Conservation (phyloP, 345 rosid genomes). For the Eucalyptus rudis region DNA sequence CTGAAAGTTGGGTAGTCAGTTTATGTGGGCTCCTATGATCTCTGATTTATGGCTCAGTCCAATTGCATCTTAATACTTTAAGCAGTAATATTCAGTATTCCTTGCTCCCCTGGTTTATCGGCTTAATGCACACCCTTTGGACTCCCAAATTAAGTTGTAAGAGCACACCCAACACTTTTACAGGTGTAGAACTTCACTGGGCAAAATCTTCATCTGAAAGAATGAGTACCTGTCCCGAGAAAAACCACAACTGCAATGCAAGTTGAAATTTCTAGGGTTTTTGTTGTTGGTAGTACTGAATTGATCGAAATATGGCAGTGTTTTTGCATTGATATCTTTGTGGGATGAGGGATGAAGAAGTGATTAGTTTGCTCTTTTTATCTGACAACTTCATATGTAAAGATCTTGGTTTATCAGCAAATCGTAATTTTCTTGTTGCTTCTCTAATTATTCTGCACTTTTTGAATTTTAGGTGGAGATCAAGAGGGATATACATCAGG, state of each 20-base stretch:
- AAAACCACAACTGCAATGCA: background rate
- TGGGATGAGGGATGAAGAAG: background rate
- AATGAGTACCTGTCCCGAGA: background rate
- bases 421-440: background rate
- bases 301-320: background rate
- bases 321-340: background rate
- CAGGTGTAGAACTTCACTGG: background rate
- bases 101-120: background rate
- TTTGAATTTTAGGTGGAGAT: slow-evolving; percentile 56
- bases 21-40: background rate
- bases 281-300: background rate
- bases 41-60: background rate
- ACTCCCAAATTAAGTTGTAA: too few species aligned
- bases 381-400: background rate
- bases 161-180: background rate
- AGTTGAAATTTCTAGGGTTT: background rate
- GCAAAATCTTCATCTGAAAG: background rate
- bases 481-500: slow-evolving; percentile 50
- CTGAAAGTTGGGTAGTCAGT: background rate
- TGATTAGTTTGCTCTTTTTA: background rate
- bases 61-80: background rate
- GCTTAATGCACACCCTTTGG: background rate
- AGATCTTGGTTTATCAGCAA: background rate
- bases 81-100: background rate
- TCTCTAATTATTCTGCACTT: background rate